phyloP scores from a whole-genome alignment of 2,329 filamentous ascomycete genomes.

The Aspergillus eucalypticola region DNA sequence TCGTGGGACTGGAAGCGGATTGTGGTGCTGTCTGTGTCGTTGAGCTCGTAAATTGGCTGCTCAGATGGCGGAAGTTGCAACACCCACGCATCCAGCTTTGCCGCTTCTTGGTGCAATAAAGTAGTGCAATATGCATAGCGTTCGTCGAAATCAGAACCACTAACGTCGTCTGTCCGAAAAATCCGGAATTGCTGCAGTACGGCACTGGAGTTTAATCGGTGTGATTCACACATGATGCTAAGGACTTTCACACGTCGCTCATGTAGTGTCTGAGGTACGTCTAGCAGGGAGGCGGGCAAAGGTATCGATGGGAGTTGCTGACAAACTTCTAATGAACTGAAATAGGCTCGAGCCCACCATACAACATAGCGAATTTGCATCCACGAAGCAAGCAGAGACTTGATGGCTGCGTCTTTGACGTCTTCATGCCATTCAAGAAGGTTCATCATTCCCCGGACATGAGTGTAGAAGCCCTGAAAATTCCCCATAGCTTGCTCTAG shows the following conservation, averaged over 20 bases:
- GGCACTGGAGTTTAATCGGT: constrained; percentile 20
- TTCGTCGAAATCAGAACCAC: neutral
- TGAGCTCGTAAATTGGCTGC: constrained; percentile 9
- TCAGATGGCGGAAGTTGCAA: constrained; percentile 19
- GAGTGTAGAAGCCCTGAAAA: constrained; percentile 24
- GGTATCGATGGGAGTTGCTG: constrained; percentile 14
- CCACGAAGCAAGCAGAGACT: constrained; percentile 23
- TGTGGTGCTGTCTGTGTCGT: neutral
- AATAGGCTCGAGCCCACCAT: constrained; percentile 31
- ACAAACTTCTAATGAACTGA: constrained; percentile 23
- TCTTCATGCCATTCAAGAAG: constrained; percentile 3
- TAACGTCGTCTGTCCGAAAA: neutral
- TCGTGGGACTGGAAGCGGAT: constrained; percentile 22
- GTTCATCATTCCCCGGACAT: constrained; percentile 18
- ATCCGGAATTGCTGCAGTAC: constrained; percentile 8
- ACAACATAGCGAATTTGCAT: constrained; percentile 25
- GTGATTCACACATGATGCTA: constrained; percentile 28
- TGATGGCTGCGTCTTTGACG: neutral
- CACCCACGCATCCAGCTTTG: constrained; percentile 23
- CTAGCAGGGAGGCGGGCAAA: constrained; percentile 10
- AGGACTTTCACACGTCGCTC: constrained; percentile 21
- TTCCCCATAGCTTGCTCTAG: constrained; percentile 28
- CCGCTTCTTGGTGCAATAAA: neutral
- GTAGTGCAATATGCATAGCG: neutral
- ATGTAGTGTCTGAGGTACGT: constrained; percentile 1